Conservation (phyloP, 1,139 yeast genomes). For the Saccharomyces hybrid region DNA sequence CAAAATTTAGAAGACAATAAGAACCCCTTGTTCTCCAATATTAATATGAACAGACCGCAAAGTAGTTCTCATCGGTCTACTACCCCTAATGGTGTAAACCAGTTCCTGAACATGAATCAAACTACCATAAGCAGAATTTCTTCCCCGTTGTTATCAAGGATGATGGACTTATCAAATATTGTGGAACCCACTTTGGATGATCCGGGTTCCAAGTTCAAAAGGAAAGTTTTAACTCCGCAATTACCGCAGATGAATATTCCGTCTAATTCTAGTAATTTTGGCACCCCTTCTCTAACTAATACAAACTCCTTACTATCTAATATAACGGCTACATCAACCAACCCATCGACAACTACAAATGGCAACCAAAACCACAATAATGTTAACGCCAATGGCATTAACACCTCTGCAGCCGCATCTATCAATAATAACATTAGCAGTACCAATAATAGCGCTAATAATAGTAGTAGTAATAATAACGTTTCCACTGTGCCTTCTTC, state of each 20-base stretch:
- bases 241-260: slow-evolving; percentile 1
- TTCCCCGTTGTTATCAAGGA: slow-evolving; percentile 21
- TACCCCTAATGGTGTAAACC: slow-evolving; percentile 6
- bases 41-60: neutral
- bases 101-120: slow-evolving; percentile 18
- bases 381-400: neutral
- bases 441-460: slow-evolving; percentile 1
- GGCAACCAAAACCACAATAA: neutral
- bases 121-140: slow-evolving; percentile 20
- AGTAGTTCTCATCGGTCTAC: neutral
- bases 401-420: neutral
- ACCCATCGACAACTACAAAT: neutral
- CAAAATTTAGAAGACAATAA: neutral
- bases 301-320: neutral
- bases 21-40: neutral
- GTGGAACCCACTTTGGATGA: slow-evolving; percentile 25
- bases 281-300: slow-evolving; percentile 1
- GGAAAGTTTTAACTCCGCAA: slow-evolving; percentile 11
- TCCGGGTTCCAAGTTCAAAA: slow-evolving; percentile 19
- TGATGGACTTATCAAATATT: slow-evolving; percentile 24
- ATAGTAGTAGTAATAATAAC: slow-evolving; percentile 7
- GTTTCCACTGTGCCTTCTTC: slow-evolving; percentile 8
- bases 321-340: neutral
- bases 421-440: neutral
- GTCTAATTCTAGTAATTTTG: slow-evolving; percentile 3